Conservation (phyloP, 2,329 filamentous ascomycete species). For the Colletotrichum sidae region DNA sequence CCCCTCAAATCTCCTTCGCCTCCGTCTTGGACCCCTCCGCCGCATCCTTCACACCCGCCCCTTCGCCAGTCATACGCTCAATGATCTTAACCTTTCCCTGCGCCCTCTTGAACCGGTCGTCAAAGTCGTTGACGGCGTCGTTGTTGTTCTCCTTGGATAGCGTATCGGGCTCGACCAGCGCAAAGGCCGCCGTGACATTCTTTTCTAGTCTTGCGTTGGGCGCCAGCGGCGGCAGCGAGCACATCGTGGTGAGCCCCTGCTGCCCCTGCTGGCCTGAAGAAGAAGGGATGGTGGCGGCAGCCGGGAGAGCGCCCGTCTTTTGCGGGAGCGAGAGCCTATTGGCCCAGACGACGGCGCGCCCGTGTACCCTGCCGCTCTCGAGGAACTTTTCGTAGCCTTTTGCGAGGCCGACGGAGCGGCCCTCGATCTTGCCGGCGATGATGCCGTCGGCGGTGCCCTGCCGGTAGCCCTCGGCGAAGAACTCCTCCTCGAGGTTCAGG, state of each 20-base stretch:
- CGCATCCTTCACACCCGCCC: not conserved
- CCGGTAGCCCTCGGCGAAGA: slow-evolving; percentile 85
- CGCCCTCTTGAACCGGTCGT: slow-evolving; percentile 87
- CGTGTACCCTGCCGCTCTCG: slow-evolving; percentile 82
- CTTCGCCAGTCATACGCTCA: slow-evolving; percentile 72
- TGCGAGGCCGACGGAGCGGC: slow-evolving; percentile 88
- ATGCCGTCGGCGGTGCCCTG: slow-evolving; percentile 82
- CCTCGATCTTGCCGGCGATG: slow-evolving; percentile 84
- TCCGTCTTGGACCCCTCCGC: slow-evolving; percentile 17
- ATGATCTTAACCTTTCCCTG: slow-evolving; percentile 87
- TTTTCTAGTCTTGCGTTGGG: slow-evolving; percentile 76
- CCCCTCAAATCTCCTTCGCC: slow-evolving; percentile 9
- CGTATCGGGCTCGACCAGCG: slow-evolving; percentile 81
- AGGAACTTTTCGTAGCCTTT: slow-evolving; percentile 95
- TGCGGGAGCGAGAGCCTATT: slow-evolving; percentile 65
- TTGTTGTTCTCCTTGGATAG: slow-evolving; percentile 86
- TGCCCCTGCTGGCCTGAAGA: slow-evolving; percentile 5
- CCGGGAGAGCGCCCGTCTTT: slow-evolving; percentile 17
- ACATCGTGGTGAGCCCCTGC: slow-evolving; percentile 17
- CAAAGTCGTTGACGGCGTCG: slow-evolving; percentile 90
- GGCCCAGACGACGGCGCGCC: slow-evolving; percentile 85
- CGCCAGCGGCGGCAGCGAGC: slow-evolving; percentile 54
- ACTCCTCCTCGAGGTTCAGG: slow-evolving; percentile 72
- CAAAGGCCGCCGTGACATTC: slow-evolving; percentile 80
- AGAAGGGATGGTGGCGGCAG: not conserved